A percentile compares a stretch with the other conserved stretches of the same genome.
phyloP scores from a whole-genome alignment of 2,329 filamentous ascomycete genomes.

The Boeremia lycopersici region DNA sequence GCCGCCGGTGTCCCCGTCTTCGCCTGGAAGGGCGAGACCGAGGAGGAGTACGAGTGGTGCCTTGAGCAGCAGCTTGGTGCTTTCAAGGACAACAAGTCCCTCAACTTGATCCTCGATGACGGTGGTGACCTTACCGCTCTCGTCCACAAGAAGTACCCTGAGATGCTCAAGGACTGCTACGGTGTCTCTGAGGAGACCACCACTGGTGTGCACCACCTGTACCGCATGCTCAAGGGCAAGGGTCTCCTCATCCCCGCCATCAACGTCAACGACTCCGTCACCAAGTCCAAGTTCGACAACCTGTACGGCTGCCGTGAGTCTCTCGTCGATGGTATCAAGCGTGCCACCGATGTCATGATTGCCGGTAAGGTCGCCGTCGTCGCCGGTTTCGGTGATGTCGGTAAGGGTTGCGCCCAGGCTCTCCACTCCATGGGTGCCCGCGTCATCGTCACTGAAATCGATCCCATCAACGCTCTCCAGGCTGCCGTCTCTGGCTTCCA shows the following conservation, averaged over 20 bases:
- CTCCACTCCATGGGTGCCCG: constrained; percentile 97
- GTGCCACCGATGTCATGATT: constrained; percentile 99
- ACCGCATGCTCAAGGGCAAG: constrained; percentile 86
- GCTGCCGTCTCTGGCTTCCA: constrained; percentile 96
- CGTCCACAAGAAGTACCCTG: constrained; percentile 97
- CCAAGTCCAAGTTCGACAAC: constrained; percentile 99
- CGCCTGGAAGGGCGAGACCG: constrained; percentile 89
- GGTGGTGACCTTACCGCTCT: constrained; percentile 96
- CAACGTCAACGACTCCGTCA: constrained; percentile 99
- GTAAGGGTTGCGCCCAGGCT: constrained; percentile 96
- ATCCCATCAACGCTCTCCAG: constrained; percentile 99
- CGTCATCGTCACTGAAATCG: constrained; percentile 94
- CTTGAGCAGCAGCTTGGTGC: constrained; percentile 95
- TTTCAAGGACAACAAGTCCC: constrained; percentile 95
- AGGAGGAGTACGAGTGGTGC: constrained; percentile 99
- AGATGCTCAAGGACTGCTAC: constrained; percentile 97
- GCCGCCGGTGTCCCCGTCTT: constrained; percentile 89
- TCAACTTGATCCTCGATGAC: constrained; percentile 99
- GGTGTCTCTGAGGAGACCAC: constrained; percentile 99
- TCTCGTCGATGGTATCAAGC: constrained; percentile 99
- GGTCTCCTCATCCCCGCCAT: constrained; percentile 85
- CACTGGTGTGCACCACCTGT: constrained; percentile 98
- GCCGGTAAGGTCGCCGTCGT: constrained; percentile 98
- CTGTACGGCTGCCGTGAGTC: constrained; percentile 99
- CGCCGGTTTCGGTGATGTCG: constrained; percentile 97